Evolutionary conservation across 495 filamentous ascomycete species (phyloP).

Genomic region (Copromyces sp.): DNA sequence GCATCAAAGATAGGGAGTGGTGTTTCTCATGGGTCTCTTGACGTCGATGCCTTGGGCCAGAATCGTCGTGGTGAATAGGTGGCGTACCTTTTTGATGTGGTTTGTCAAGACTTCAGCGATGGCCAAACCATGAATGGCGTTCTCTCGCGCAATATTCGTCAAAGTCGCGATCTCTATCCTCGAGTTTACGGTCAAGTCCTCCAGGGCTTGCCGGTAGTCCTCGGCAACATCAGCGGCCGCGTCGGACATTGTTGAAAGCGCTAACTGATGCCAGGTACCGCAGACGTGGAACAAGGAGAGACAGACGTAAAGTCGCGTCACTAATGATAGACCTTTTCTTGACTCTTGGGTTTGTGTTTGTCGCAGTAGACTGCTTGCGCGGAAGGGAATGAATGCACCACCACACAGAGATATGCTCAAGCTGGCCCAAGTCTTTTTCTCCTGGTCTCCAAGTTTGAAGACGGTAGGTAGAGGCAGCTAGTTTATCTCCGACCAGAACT

Average conservation of each 20-base stretch:
- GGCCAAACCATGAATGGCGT: conserved; percentile 83
- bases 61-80: background rate
- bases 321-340: background rate
- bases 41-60: background rate
- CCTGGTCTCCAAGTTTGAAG: background rate
- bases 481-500: background rate
- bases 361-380: background rate
- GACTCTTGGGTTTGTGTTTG: background rate
- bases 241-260: conserved; percentile 49
- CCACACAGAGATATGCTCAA: background rate
- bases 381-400: background rate
- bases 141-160: conserved; percentile 92
- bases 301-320: background rate
- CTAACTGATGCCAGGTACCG: background rate
- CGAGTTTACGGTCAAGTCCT: conserved; percentile 81
- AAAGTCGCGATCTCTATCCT: conserved; percentile 89
- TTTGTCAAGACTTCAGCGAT: conserved; percentile 83
- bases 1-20: background rate
- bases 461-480: background rate
- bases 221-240: conserved; percentile 83
- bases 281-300: background rate
- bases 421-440: background rate
- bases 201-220: conserved; percentile 87
- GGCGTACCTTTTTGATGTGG: conserved; percentile 86
- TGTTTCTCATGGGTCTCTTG: background rate